phyloP scores from a whole-genome alignment of 2,329 filamentous ascomycete species.

The Chrysosporium keratinophilum region DNA sequence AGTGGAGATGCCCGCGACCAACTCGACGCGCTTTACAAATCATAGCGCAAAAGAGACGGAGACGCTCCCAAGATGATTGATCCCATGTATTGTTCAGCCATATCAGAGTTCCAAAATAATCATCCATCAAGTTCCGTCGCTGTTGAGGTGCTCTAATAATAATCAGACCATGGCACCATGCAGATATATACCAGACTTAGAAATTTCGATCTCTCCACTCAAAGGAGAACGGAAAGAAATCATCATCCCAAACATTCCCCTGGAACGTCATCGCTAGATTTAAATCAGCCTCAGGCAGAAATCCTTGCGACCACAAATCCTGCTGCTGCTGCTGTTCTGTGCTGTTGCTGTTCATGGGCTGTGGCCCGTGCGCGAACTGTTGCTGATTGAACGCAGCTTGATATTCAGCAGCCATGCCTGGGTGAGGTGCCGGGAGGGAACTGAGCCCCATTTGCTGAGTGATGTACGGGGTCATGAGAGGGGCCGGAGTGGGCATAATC shows the following conservation, averaged over 20 bases:
- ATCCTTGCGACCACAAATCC: conserved; percentile 5
- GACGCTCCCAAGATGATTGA: too few species aligned
- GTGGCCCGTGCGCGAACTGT: neutral
- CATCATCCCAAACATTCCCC: conserved; percentile 16
- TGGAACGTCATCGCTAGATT: conserved; percentile 10
- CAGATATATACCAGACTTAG: neutral
- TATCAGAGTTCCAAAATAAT: too few species aligned
- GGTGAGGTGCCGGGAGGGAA: neutral
- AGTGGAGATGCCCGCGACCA: too few species aligned
- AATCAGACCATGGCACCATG: too few species aligned
- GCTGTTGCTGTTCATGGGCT: neutral
- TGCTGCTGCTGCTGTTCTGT: conserved; percentile 4
- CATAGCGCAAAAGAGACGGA: too few species aligned
- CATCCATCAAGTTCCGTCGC: too few species aligned
- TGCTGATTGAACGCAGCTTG: neutral
- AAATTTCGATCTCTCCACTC: conserved; percentile 3
- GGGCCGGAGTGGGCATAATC: neutral
- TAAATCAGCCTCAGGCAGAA: conserved; percentile 7
- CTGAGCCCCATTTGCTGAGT: conserved; percentile 1
- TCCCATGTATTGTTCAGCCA: too few species aligned
- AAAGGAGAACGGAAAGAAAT: conserved; percentile 12
- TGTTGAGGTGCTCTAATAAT: too few species aligned
- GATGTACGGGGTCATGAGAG: conserved; percentile 1
- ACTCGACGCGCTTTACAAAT: too few species aligned
- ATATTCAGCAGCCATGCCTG: neutral